A percentile compares a stretch with the other conserved stretches of the same genome.
These are phyloP conservation scores for Vinca major DNA, from an alignment of 305 asterid species.

Conservation along the genomic window DNA sequence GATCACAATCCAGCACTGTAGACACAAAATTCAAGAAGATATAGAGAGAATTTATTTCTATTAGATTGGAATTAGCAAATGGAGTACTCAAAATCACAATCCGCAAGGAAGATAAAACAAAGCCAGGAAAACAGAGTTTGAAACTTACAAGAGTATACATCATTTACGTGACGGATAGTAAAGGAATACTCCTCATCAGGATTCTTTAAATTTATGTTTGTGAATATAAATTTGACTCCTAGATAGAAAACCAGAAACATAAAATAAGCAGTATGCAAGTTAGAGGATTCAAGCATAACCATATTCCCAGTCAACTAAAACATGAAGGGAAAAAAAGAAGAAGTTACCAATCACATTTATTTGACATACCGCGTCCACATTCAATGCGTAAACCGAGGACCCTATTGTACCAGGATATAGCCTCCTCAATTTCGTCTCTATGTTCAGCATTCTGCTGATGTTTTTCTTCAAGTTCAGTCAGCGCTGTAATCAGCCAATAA, in stretches of 20 bases:
- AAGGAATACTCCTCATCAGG: slow-evolving; percentile 65
- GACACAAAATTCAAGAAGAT: slow-evolving; percentile 8
- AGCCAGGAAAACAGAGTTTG: neutral
- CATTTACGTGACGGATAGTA: slow-evolving; percentile 63
- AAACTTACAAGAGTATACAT: slow-evolving; percentile 63
- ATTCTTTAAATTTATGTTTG: slow-evolving; percentile 52
- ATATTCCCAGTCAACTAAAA: neutral
- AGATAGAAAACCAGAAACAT: slow-evolving; percentile 10
- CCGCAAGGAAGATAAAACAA: neutral
- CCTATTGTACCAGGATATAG: slow-evolving; percentile 74
- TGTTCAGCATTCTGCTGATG: slow-evolving; percentile 35
- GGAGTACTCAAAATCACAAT: neutral
- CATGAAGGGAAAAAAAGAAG: neutral
- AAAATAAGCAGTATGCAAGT: slow-evolving; percentile 8
- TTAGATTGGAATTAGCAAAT: slow-evolving; percentile 9
- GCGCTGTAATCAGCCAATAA: slow-evolving; percentile 32
- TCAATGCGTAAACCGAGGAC: slow-evolving; percentile 82
- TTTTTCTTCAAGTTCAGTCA: slow-evolving; percentile 47
- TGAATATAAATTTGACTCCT: slow-evolving; percentile 86
- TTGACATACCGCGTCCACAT: slow-evolving; percentile 63
- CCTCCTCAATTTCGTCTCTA: slow-evolving; percentile 61
- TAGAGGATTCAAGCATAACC: slow-evolving; percentile 10
- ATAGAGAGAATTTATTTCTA: slow-evolving; percentile 4
- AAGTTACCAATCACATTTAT: slow-evolving; percentile 4
- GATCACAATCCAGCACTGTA: slow-evolving; percentile 76